These are phyloP conservation scores for Xanthoceras sorbifolium DNA, from an alignment of 345 rosid species.

Conservation along the genomic window DNA sequence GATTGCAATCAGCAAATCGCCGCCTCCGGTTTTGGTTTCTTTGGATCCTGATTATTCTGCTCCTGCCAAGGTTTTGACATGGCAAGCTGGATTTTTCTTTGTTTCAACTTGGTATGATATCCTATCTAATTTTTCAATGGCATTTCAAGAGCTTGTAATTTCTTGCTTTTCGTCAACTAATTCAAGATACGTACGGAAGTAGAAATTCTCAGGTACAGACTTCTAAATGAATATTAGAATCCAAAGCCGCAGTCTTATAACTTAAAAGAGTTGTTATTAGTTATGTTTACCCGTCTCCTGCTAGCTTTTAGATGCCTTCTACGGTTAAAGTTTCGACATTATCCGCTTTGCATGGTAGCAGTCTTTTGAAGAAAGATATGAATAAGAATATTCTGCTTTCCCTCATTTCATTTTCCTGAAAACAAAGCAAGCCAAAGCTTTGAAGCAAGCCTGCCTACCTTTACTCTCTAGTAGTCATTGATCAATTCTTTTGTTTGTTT, in stretches of 20 bases:
- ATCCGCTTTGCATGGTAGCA: no score
- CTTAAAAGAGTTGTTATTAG: no score
- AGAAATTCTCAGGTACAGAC: no score
- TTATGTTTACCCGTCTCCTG: not conserved
- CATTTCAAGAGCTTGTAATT: no score
- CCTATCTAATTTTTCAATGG: no score
- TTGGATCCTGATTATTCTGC: constrained; percentile 52
- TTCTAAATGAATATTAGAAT: not conserved
- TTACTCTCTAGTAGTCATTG: not conserved
- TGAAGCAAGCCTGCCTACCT: constrained; percentile 4
- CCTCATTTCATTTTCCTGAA: not conserved
- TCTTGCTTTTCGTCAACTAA: no score
- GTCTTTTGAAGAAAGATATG: not conserved
- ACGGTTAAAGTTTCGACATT: no score
- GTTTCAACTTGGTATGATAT: constrained; percentile 69
- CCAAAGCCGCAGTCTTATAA: not conserved
- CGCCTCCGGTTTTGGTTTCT: constrained; percentile 43
- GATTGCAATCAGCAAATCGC: constrained; percentile 63
- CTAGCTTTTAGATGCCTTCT: not conserved
- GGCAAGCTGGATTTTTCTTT: constrained; percentile 80
- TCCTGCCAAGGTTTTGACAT: constrained; percentile 44
- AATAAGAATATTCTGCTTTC: constrained; percentile 10
- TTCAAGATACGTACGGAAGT: no score
- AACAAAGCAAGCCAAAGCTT: constrained; percentile 18
- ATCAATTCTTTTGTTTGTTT: not conserved